phyloP scores from a whole-genome alignment of 306 rosid species.

The Vicia sativa region DNA sequence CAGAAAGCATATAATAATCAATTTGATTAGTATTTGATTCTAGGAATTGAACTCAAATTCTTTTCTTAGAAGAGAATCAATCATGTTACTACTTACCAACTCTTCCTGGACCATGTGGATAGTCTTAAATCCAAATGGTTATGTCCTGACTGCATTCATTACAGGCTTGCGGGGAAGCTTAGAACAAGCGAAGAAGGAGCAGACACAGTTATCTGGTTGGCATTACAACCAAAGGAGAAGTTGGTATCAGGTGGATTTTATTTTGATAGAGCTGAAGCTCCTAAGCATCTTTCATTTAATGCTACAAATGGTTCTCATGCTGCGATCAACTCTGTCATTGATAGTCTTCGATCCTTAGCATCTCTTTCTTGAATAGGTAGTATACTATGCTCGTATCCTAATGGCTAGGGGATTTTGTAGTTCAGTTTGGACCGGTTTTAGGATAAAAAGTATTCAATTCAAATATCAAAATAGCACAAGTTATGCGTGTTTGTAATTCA shows the following conservation, averaged over 20 bases:
- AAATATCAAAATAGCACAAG: too few relatives aligned
- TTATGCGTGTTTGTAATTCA: too few relatives aligned
- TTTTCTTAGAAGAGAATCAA: not conserved
- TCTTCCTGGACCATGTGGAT: not conserved
- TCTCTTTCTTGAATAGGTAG: constrained; percentile 32
- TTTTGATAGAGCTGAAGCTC: constrained; percentile 87
- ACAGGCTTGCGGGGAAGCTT: constrained; percentile 73
- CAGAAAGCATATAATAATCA: not conserved
- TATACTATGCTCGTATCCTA: too few relatives aligned
- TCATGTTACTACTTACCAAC: not conserved
- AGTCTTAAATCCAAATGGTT: not conserved
- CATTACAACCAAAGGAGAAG: constrained; percentile 80
- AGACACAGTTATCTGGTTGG: constrained; percentile 78
- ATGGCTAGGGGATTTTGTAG: too few relatives aligned
- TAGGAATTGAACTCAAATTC: not conserved
- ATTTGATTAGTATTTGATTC: not conserved
- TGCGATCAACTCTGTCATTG: constrained; percentile 51
- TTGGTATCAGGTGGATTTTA: constrained; percentile 73
- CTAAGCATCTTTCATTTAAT: constrained; percentile 71
- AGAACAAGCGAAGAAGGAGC: constrained; percentile 93
- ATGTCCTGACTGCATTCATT: constrained; percentile 23
- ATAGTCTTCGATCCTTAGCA: constrained; percentile 57
- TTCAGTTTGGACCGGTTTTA: too few relatives aligned
- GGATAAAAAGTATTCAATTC: too few relatives aligned
- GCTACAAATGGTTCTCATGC: constrained; percentile 71